Base-by-base conservation (phyloP, 257 asterid species). In the Solanum clarkiae region DNA sequence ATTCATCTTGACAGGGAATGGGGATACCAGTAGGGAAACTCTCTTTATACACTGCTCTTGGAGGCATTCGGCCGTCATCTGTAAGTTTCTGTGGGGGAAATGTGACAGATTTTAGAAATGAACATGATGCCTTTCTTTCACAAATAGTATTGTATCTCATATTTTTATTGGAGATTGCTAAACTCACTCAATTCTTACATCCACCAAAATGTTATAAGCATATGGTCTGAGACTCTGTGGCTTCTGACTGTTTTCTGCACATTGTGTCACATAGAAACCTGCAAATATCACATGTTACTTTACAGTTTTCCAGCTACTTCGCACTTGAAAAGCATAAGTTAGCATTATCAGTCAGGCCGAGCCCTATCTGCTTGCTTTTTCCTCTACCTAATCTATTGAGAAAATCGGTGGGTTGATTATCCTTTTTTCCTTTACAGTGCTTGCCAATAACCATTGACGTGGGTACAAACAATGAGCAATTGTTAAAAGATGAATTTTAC, bases 21-120 rank as follows among this genome's bases (percentile, higher is more conserved):
- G 99, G 99, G 45, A 96, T 96, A 82, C 98, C 99, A 10, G 97
- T 96, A 1, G 99, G 99, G 66, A 96, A 96, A 85, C 95, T 96
- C 60, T 93, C 99, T 84, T 86, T 96, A 82, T 94, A 96, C 87
- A 88, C 99, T 10, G 99, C 98, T 85, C 99, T 96, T 83, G 99
- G 99, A 82, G 99, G 99, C 40, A 90, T 96, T 85, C 97, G 97
- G 40, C 99, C 99, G 57, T 96, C 99, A 26, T 94, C 95, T 47
- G 92, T 90, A 88, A 85, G 91, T 88, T 10, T 53, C 82, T 80
- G 14, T 59, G 4, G 36, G 75, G 68, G 44, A 24, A 49, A 42
- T 24, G 17, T 84, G 13, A 68, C 59, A 53, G 47, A 44, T 79
- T 26, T 54, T 29, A 79, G 83, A 79, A 79, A 79, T 79, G 49